phyloP scores from a whole-genome alignment of 176 grass and related monocot genomes.

The Rhynchospora tenuis region DNA sequence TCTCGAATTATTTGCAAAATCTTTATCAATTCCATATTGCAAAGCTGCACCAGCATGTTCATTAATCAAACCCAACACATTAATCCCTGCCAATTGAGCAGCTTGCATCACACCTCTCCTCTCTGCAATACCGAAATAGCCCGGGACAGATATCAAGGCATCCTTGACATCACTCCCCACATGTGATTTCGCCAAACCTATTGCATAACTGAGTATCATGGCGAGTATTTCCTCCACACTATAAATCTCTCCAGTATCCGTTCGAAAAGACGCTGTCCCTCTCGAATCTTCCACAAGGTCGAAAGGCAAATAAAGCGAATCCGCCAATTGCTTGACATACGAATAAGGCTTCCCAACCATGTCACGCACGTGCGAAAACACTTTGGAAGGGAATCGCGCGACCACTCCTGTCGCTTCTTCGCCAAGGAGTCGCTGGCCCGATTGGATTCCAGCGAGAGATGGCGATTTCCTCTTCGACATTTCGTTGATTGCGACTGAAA shows the following conservation, averaged over 20 bases:
- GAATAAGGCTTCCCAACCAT: slow-evolving; percentile 74
- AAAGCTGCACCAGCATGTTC: slow-evolving; percentile 94
- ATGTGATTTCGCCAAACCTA: slow-evolving; percentile 61
- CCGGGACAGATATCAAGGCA: slow-evolving; percentile 77
- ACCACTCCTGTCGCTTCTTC: slow-evolving; percentile 90
- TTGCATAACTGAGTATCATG: slow-evolving; percentile 74
- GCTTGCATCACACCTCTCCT: slow-evolving; percentile 72
- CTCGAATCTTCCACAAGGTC: slow-evolving; percentile 76
- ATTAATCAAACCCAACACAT: slow-evolving; percentile 81
- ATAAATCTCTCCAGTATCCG: slow-evolving; percentile 74
- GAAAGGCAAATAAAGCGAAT: slow-evolving; percentile 77
- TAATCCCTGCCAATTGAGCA: slow-evolving; percentile 77
- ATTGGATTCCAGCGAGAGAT: slow-evolving; percentile 59
- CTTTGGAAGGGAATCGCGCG: slow-evolving; percentile 79
- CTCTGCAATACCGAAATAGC: slow-evolving; percentile 84
- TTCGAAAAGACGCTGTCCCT: slow-evolving; percentile 49
- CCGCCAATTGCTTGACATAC: slow-evolving; percentile 38
- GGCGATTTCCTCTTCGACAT: slow-evolving; percentile 99
- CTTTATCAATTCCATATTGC: slow-evolving; percentile 98
- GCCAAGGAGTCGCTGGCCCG: slow-evolving; percentile 67
- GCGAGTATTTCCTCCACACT: slow-evolving; percentile 76
- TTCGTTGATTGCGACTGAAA: slow-evolving; percentile 88
- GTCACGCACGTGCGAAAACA: slow-evolving; percentile 74
- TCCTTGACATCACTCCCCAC: slow-evolving; percentile 67
- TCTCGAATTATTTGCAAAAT: slow-evolving; percentile 74